phyloP scores from a whole-genome alignment of 2,329 filamentous ascomycete species.

The Macrophomina pseudophaseolina region DNA sequence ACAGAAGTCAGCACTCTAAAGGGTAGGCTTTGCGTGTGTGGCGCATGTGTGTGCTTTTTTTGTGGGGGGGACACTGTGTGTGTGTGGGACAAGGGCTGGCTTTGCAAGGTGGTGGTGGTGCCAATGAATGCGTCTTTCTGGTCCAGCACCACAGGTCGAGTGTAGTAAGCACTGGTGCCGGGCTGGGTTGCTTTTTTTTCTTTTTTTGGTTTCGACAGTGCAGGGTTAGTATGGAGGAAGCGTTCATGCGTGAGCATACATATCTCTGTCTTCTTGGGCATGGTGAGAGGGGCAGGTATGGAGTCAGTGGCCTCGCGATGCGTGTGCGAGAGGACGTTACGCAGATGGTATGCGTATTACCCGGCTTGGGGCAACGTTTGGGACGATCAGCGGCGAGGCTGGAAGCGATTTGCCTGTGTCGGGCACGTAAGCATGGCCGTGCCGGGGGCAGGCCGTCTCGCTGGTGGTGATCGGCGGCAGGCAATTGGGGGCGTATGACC shows the following conservation, averaged over 20 bases:
- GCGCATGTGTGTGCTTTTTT: too few relatives aligned
- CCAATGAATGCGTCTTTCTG: not conserved
- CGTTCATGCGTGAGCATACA: too few relatives aligned
- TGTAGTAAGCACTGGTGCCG: too few relatives aligned
- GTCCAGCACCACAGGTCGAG: not conserved
- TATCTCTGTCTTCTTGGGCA: not conserved
- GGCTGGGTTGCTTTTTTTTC: not conserved
- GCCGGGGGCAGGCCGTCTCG: not conserved
- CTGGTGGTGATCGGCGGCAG: not conserved
- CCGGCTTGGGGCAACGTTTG: too few relatives aligned
- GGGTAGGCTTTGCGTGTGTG: not conserved
- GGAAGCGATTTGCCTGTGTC: not conserved
- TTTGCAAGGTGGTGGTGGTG: not conserved
- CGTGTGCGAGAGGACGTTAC: not conserved
- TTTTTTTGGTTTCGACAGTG: too few relatives aligned
- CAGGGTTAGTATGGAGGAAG: too few relatives aligned
- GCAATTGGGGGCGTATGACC: not conserved
- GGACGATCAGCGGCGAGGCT: too few relatives aligned
- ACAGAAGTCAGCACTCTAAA: not conserved
- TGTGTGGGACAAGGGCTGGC: not conserved
- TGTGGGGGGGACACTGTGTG: too few relatives aligned
- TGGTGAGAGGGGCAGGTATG: not conserved
- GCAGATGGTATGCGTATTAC: constrained; percentile 1
- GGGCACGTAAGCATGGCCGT: constrained; percentile 8
- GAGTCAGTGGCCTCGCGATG: not conserved